Conservation (phyloP, 306 rosid genomes). For the Cicer bijugum region DNA sequence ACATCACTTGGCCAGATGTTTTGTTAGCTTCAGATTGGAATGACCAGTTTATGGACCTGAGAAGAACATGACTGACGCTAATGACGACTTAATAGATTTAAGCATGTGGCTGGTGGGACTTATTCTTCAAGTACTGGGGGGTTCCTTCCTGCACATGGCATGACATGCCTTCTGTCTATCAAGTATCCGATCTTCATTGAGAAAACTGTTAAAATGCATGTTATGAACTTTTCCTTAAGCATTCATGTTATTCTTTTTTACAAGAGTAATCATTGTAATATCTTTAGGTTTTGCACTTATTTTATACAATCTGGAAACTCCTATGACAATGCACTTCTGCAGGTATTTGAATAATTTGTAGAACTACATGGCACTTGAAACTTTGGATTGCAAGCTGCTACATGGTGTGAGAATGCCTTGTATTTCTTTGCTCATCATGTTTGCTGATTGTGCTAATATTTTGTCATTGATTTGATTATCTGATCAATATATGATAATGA, state of each 20-base stretch:
- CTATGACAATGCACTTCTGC: conserved; percentile 38
- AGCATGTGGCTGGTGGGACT: conserved; percentile 51
- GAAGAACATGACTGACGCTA: conserved; percentile 51
- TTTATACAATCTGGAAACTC: conserved; percentile 37
- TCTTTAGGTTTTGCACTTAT: conserved; percentile 43
- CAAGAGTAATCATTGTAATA: conserved; percentile 38
- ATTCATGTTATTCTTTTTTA: conserved; percentile 39
- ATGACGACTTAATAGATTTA: conserved; percentile 56
- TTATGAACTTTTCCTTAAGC: conserved; percentile 42
- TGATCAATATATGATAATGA: not conserved
- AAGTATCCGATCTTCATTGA: conserved; percentile 58
- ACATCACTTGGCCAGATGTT: conserved; percentile 61
- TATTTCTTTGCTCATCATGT: conserved; percentile 20
- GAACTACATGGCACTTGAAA: conserved; percentile 45
- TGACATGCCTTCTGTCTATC: conserved; percentile 58
- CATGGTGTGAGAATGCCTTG: conserved; percentile 7
- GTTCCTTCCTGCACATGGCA: conserved; percentile 55
- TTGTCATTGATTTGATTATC: not conserved
- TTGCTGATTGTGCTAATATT: conserved; percentile 26
- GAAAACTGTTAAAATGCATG: conserved; percentile 43
- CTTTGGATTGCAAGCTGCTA: conserved; percentile 27
- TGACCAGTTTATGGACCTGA: conserved; percentile 50
- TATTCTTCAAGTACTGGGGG: conserved; percentile 55
- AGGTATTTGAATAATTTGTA: conserved; percentile 50
- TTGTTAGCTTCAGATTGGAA: conserved; percentile 65